Evolutionary conservation across 163 green algal species (phyloP).

Genomic region (Scenedesmus sp.): DNA sequence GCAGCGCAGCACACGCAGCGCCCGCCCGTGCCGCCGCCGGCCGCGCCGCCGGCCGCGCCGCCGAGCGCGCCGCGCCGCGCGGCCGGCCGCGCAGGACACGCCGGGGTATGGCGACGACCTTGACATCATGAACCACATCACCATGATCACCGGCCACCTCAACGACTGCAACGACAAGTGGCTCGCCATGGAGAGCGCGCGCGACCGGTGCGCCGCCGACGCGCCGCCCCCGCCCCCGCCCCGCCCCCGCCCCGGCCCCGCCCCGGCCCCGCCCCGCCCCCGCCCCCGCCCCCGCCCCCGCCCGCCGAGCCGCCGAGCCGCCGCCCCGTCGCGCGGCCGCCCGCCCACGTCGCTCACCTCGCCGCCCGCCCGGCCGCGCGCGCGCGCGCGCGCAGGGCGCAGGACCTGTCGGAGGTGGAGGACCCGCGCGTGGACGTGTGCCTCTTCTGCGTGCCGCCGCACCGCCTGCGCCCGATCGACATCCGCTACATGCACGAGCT

Average conservation of each 20-base stretch:
- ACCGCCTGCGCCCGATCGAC: conserved; percentile 63
- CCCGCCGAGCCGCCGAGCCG: too few species aligned
- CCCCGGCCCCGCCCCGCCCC: too few species aligned
- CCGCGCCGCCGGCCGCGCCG: too few species aligned
- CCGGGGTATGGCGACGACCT: conserved; percentile 83
- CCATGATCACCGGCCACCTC: conserved; percentile 55
- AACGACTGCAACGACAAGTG: conserved; percentile 64
- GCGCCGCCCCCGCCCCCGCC: too few species aligned
- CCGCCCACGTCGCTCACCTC: too few species aligned
- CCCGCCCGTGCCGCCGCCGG: background rate
- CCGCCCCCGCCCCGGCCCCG: too few species aligned
- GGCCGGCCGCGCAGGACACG: conserved; percentile 72
- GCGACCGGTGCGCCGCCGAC: conserved; percentile 50
- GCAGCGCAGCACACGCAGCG: conserved; percentile 5
- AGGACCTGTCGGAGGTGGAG: conserved; percentile 74
- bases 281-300: too few species aligned
- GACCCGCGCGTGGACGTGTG: conserved; percentile 80
- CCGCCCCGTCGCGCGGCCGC: too few species aligned
- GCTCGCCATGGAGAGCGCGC: conserved; percentile 71
- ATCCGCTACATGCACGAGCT: conserved; percentile 60
- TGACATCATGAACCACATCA: conserved; percentile 75
- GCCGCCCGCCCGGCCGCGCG: too few species aligned
- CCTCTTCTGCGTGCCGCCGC: conserved; percentile 79
- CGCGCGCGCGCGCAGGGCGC: conserved; percentile 49
- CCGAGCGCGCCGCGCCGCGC: too few species aligned